phyloP scores from a whole-genome alignment of 2,329 filamentous ascomycete species.

The Cadophora malorum region DNA sequence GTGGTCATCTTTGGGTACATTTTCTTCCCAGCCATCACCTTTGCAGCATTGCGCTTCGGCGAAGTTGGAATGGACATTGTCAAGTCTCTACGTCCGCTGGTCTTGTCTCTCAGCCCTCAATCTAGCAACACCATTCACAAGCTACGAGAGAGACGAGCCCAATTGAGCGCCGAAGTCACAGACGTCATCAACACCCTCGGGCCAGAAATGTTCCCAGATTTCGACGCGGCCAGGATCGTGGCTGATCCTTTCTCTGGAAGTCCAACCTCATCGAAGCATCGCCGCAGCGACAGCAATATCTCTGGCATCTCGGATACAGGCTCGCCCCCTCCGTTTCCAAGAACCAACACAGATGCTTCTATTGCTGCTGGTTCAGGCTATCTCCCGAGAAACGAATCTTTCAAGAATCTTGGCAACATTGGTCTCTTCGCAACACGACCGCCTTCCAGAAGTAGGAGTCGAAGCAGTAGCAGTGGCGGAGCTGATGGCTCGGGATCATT shows the following conservation, averaged over 20 bases:
- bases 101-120: conserved; percentile 83
- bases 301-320: conserved; percentile 47
- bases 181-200: conserved; percentile 94
- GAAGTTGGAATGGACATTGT: conserved; percentile 99
- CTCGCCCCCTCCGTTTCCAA: conserved; percentile 43
- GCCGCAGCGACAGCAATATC: conserved; percentile 56
- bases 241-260: conserved; percentile 55
- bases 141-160: conserved; percentile 73
- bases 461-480: conserved; percentile 71
- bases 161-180: conserved; percentile 83
- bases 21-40: conserved; percentile 87
- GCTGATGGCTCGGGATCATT: conserved; percentile 67
- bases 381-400: conserved; percentile 86
- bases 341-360: conserved; percentile 35
- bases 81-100: conserved; percentile 88
- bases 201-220: conserved; percentile 97
- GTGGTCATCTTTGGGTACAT: conserved; percentile 78
- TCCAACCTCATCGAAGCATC: conserved; percentile 38
- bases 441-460: conserved; percentile 76
- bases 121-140: conserved; percentile 84
- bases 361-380: conserved; percentile 42
- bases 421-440: conserved; percentile 91
- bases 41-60: conserved; percentile 90
- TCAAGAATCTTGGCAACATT: conserved; percentile 85
- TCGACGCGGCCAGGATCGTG: conserved; percentile 77